Evolutionary conservation across 2,329 filamentous ascomycete species (phyloP).

Genomic region (Fusarium luffae): DNA sequence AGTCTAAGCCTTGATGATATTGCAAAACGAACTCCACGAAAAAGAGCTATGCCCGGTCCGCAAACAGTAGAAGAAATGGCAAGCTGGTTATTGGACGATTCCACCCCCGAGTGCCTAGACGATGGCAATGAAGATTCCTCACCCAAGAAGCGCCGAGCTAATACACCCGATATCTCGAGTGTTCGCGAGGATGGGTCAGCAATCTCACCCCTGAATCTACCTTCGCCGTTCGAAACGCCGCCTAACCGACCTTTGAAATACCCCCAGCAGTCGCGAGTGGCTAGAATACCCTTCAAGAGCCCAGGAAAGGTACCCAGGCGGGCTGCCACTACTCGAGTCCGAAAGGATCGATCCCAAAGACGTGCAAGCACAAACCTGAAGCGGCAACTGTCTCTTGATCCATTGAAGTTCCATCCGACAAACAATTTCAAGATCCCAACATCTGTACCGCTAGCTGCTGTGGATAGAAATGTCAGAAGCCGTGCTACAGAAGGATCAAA

Average conservation of each 20-base stretch:
- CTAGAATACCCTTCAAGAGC: conserved; percentile 19
- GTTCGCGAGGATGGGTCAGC: neutral
- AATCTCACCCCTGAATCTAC: conserved; percentile 21
- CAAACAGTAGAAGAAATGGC: conserved; percentile 45
- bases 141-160: conserved; percentile 15
- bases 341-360: conserved; percentile 19
- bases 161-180: neutral
- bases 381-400: conserved; percentile 29
- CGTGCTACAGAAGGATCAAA: neutral
- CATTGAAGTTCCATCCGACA: conserved; percentile 38
- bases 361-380: conserved; percentile 27
- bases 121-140: conserved; percentile 1
- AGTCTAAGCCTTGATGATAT: conserved; percentile 1
- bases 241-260: neutral
- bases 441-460: conserved; percentile 19
- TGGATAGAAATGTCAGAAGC: conserved; percentile 28
- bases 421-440: conserved; percentile 7
- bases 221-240: conserved; percentile 21
- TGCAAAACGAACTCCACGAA: conserved; percentile 20
- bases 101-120: conserved; percentile 19
- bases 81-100: conserved; percentile 47
- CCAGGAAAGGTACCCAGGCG: conserved; percentile 21
- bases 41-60: conserved; percentile 9
- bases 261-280: conserved; percentile 10
- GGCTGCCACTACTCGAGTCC: conserved; percentile 22